Conservation (phyloP, 768 basidiomycete genomes). For the Suillus luteus region DNA sequence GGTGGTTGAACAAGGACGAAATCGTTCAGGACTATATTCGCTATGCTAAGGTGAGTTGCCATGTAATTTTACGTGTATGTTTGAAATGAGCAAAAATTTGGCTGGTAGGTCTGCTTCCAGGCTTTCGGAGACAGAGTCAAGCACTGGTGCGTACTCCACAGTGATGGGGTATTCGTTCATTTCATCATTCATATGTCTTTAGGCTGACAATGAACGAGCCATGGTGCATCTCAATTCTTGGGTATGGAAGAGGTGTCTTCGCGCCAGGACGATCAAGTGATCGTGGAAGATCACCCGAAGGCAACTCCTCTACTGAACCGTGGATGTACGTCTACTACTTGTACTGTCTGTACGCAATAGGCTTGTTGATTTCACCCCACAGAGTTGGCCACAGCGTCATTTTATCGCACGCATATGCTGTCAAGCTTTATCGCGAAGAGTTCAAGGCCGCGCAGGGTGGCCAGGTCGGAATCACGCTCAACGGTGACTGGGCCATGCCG, state of each 20-base stretch:
- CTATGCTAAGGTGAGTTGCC: slow-evolving; percentile 52
- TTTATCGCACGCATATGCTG: slow-evolving; percentile 67
- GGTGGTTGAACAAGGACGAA: slow-evolving; percentile 74
- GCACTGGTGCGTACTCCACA: slow-evolving; percentile 51
- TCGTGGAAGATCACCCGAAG: slow-evolving; percentile 57
- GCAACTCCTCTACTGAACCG: slow-evolving; percentile 65
- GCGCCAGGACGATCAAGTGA: slow-evolving; percentile 72
- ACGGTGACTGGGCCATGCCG: slow-evolving; percentile 76
- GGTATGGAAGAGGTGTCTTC: slow-evolving; percentile 72
- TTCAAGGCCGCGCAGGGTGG: slow-evolving; percentile 67
- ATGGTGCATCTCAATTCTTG: slow-evolving; percentile 68
- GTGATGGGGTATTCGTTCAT: slow-evolving; percentile 15
- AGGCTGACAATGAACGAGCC: slow-evolving; percentile 81
- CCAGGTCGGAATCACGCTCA: slow-evolving; percentile 77
- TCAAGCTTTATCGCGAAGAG: slow-evolving; percentile 64
- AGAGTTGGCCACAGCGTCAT: slow-evolving; percentile 71
- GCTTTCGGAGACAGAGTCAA: slow-evolving; percentile 77
- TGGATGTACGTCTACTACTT: slow-evolving; percentile 56
- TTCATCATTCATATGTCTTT: slow-evolving; percentile 22
- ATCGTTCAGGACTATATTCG: slow-evolving; percentile 64
- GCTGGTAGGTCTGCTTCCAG: slow-evolving; percentile 63
- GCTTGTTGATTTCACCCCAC: slow-evolving; percentile 11
- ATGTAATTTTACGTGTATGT: slow-evolving; percentile 1
- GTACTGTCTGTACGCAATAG: background rate
- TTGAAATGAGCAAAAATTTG: slow-evolving; percentile 1